Evolutionary conservation across 1,139 yeast species (phyloP), one percentile per base, ranked within the genome.

Genomic region (Sugiyamaella sp.): DNA sequence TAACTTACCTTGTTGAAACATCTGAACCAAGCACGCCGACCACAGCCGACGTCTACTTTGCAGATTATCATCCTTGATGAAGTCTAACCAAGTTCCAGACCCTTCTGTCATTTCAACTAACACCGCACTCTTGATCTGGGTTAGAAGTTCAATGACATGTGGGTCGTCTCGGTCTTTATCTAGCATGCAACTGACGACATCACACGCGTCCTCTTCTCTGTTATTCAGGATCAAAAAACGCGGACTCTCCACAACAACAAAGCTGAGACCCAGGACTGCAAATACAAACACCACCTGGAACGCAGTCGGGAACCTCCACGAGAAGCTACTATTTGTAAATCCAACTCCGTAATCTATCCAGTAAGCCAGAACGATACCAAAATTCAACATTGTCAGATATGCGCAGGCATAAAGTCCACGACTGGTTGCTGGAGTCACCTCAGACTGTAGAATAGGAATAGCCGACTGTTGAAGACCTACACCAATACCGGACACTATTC

Each of bases 341-440:
- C 52, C 60, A 21, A 48, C 24, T 78, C 54, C 88, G 74, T 65
- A 80, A 80, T 32, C 86, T 75, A 60, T 81, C 89, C 90, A 86
- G 70, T 86, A 85, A 9, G 90, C 86, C 63, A 84, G 71, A 62
- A 81, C 77, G 45, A 88, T 84, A 62, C 91, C 90, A 53, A 84
- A 72, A 46, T 87, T 87, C 57, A 84, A 80, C 52, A 83, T 80
- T 17, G 86, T 80, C 62, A 88, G 89, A 69, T 85, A 87, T 63
- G 82, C 73, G 62, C 80, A 78, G 51, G 86, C 89, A 66, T 84
- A 76, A 59, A 80, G 73, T 64, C 95, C 93, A 74, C 93, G 80
- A 66, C 80, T 78, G 61, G 80, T 80, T 6, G 89, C 82, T 56
- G 79, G 78, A 14, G 90, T 81, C 77, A 84, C 80, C 70, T 86